A percentile compares a stretch with the other conserved stretches of the same genome.
These are phyloP conservation scores for Penicillium polonicum DNA, from an alignment of 2,329 filamentous ascomycete genomes.

Conservation along the genomic window DNA sequence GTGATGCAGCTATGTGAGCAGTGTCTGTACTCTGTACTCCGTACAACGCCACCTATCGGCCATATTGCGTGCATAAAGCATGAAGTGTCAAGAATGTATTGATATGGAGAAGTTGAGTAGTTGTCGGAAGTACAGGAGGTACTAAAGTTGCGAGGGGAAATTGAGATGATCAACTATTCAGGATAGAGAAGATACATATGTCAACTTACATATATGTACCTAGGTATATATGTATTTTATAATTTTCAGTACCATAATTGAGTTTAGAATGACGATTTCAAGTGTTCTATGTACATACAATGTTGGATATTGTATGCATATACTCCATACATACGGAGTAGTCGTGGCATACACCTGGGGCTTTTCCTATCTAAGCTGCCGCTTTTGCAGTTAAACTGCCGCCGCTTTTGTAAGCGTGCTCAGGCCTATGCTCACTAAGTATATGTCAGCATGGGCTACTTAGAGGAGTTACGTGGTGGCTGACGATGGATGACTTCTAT, in stretches of 20 bases:
- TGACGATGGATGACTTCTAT: too few relatives aligned
- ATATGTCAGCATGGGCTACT: neutral
- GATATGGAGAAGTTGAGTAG: neutral
- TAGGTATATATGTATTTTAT: too few relatives aligned
- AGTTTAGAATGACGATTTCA: neutral
- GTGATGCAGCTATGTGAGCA: conserved; percentile 2
- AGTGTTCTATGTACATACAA: too few relatives aligned
- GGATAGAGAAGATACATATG: neutral
- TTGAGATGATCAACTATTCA: neutral
- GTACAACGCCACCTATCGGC: neutral
- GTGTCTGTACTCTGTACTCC: neutral
- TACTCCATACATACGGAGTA: too few relatives aligned
- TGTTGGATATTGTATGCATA: too few relatives aligned
- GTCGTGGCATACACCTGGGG: too few relatives aligned
- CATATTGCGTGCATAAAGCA: conserved; percentile 1
- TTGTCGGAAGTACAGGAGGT: too few relatives aligned
- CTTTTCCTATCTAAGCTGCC: neutral
- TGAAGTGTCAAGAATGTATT: conserved; percentile 5
- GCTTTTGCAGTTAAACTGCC: neutral
- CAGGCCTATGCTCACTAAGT: neutral
- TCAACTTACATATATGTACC: neutral
- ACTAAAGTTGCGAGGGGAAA: neutral
- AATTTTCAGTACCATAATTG: neutral
- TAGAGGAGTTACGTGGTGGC: too few relatives aligned
- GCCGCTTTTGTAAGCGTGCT: neutral